Base-by-base conservation (phyloP, 192 early-diverging fungal species). In the Rhizoclosmatium globosum region DNA sequence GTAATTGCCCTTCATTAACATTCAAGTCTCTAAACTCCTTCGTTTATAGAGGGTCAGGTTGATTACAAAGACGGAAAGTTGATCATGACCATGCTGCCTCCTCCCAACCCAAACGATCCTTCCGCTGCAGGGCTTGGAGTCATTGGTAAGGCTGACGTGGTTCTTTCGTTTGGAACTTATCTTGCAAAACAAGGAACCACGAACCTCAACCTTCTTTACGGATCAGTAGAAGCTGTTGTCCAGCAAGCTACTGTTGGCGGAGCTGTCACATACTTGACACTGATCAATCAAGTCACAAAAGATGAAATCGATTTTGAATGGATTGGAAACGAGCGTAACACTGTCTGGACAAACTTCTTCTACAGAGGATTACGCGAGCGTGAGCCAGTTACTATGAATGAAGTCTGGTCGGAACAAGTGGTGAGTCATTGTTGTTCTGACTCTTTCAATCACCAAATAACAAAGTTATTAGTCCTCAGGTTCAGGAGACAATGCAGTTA, bases 231-330 rank as follows among this genome's bases (percentile, higher is more conserved):
- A 47, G 76, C 76, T 17, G 21, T 17, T 46, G 43, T 77, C 45
- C 66, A 68, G 21, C 66, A 68, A 45, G 15, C 76, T 4, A 47
- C 76, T 21, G 76, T 57, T 45, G 59, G 65, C 13, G 76, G 76
- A 13, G 43, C 23, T 44, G 64, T 77, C 0, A 77, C 76, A 2
- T 64, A 64, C 46, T 21, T 77, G 64, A 77, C 66, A 9, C 47
- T 77, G 46, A 77, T 66, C 76, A 68, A 68, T 43, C 64, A 68
- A 43, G 47, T 31, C 9, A 64, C 62, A 11, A 9, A 64, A 9
- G 71, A 73, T 53, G 71, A 73, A 41, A 73, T 73, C 13, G 71
- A 73, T 39, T 73, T 23, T 41, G 71, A 73, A 41, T 73, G 71
- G 71, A 60, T 73, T 41, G 71, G 71, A 31, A 60, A 73, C 41